Conservation (phyloP, 441 rosid genomes). For the Gossypium trilobum region DNA sequence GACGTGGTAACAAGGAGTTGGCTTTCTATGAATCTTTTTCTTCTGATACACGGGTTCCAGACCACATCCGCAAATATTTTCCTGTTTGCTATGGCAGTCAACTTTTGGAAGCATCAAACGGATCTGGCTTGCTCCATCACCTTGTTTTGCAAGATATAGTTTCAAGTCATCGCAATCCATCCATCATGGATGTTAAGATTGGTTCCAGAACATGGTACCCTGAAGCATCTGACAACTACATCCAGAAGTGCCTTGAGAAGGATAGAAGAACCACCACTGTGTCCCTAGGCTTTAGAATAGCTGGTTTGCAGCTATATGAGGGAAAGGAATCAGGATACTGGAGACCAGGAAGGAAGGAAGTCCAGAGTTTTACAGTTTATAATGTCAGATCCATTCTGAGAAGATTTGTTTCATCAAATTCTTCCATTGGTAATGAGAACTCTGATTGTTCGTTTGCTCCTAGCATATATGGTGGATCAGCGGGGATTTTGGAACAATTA, state of each 20-base stretch:
- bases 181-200: slow-evolving; percentile 76
- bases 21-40: slow-evolving; percentile 65
- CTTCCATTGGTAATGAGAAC: slow-evolving; percentile 23
- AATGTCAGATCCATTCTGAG: slow-evolving; percentile 47
- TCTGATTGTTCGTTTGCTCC: slow-evolving; percentile 58
- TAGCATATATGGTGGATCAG: slow-evolving; percentile 50
- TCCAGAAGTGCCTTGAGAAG: slow-evolving; percentile 52
- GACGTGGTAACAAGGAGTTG: slow-evolving; percentile 61
- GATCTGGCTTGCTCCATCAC: slow-evolving; percentile 53
- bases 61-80: slow-evolving; percentile 56
- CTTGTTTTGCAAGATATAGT: slow-evolving; percentile 62
- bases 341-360: slow-evolving; percentile 58
- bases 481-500: slow-evolving; percentile 65
- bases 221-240: slow-evolving; percentile 60
- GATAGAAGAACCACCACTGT: slow-evolving; percentile 47
- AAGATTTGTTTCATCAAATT: slow-evolving; percentile 75
- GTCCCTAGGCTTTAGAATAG: slow-evolving; percentile 64
- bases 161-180: slow-evolving; percentile 34
- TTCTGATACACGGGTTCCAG: slow-evolving; percentile 49
- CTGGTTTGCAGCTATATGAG: slow-evolving; percentile 55
- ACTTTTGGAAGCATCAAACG: slow-evolving; percentile 69
- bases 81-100: slow-evolving; percentile 69
- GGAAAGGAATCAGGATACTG: slow-evolving; percentile 41
- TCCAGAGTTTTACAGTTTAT: slow-evolving; percentile 33
- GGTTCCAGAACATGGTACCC: slow-evolving; percentile 97